Evolutionary conservation across 2,329 filamentous ascomycete species (phyloP).

Genomic region (Epichloe typhina): DNA sequence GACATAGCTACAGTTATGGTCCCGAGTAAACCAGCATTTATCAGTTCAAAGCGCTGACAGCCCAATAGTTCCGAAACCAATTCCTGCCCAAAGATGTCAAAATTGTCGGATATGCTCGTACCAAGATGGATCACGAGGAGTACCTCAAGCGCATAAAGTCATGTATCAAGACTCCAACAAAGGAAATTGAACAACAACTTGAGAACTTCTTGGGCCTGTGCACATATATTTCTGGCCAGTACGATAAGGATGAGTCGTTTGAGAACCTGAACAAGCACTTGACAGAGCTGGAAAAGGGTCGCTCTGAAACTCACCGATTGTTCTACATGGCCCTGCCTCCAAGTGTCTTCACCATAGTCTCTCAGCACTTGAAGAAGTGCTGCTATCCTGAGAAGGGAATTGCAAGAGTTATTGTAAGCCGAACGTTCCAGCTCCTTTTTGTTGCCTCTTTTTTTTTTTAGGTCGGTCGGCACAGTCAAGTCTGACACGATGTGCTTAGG

Average conservation of each 20-base stretch:
- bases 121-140: constrained; percentile 97
- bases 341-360: constrained; percentile 95
- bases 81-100: constrained; percentile 94
- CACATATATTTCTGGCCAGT: constrained; percentile 92
- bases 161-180: constrained; percentile 97
- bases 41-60: not conserved
- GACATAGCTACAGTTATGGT: not conserved
- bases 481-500: constrained; percentile 34
- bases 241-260: constrained; percentile 95
- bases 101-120: constrained; percentile 97
- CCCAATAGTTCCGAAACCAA: constrained; percentile 83
- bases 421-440: constrained; percentile 5
- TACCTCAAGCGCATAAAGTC: constrained; percentile 90
- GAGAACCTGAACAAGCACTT: constrained; percentile 73
- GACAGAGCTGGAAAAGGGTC: constrained; percentile 68
- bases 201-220: constrained; percentile 80
- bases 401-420: constrained; percentile 78
- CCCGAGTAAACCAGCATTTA: not conserved
- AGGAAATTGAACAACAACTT: constrained; percentile 91
- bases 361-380: constrained; percentile 91
- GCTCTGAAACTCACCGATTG: constrained; percentile 74
- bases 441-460: not conserved
- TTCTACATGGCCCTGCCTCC: constrained; percentile 99
- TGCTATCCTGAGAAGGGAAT: constrained; percentile 89
- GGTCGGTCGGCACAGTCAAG: not conserved